Conservation (phyloP, 495 filamentous ascomycete species). For the Tricharina praecox region DNA sequence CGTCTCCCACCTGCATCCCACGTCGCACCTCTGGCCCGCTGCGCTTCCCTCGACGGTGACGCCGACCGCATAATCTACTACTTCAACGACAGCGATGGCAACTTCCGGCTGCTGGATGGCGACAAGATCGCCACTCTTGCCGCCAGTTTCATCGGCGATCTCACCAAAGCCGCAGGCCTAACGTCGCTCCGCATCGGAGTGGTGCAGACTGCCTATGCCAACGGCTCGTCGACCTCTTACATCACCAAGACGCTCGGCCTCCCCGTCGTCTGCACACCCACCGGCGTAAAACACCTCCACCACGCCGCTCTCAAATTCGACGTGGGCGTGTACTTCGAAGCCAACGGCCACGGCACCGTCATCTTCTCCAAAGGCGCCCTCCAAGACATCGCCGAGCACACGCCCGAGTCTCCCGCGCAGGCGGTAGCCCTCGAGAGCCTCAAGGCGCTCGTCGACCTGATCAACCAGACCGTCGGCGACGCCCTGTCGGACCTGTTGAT, state of each 20-base stretch:
- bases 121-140: slow-evolving; percentile 92
- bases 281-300: slow-evolving; percentile 93
- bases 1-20: slow-evolving; percentile 72
- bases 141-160: slow-evolving; percentile 82
- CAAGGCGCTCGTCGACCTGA: slow-evolving; percentile 62
- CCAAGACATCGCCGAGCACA: slow-evolving; percentile 52
- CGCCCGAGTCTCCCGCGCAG: slow-evolving; percentile 83
- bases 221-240: slow-evolving; percentile 86
- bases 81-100: slow-evolving; percentile 62
- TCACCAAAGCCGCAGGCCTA: slow-evolving; percentile 62
- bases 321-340: slow-evolving; percentile 94
- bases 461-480: slow-evolving; percentile 96
- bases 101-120: slow-evolving; percentile 82
- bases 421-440: slow-evolving; percentile 68
- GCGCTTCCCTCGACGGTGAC: slow-evolving; percentile 83
- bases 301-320: slow-evolving; percentile 84
- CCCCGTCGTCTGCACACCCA: slow-evolving; percentile 80
- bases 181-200: slow-evolving; percentile 74
- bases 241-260: slow-evolving; percentile 74
- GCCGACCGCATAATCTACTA: slow-evolving; percentile 94
- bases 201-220: slow-evolving; percentile 94
- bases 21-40: slow-evolving; percentile 55
- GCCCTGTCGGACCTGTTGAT: slow-evolving; percentile 91
- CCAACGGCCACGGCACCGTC: slow-evolving; percentile 93
- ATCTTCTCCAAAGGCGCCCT: slow-evolving; percentile 75